Base-by-base conservation (phyloP, 2,329 filamentous ascomycete species). In the Beauveria asiatica region DNA sequence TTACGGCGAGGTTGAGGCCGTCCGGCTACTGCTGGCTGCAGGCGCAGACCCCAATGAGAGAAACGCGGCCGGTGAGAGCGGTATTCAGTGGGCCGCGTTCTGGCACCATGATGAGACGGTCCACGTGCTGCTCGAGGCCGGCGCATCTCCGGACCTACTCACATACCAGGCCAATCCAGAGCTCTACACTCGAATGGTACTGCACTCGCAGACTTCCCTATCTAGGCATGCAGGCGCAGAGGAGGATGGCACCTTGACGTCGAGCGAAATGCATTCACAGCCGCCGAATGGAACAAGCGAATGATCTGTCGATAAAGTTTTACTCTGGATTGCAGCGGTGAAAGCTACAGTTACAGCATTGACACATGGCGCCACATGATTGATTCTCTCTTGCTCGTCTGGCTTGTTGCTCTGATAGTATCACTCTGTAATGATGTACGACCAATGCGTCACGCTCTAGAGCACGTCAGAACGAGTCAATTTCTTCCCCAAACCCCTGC, bases 11-110 rank as follows among this genome's bases (percentile, higher is more conserved):
- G 21, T 57, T 25, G 59, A 57, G 17, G 52, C 59, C 23, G 59
- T 61, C 27, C 16, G 48, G 37, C 44, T 57, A 3, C 45, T 61
- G 27, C 42, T 61, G 30, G 49, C 42, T 27, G 59, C 52, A 11
- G 59, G 59, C 11, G 59, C 59, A 7, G 37, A 61, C 11, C 44
- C 52, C 17, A 61, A 61, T 25, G 59, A 61, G 52, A 21, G 30
- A 27, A 61, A 61, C 45, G 21, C 19, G 4, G 13, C 9, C 9
- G 59, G 59, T 1, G 59, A 56, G 44, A 48, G 37, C 17, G 59
- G 59, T 9, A 50, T 61, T 10, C 59, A 61, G 33, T 61, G 59
- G 59, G 59, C 59, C 10, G 53, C 51, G 27, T 57, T 56, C 19
- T 61, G 59, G 59, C 23, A 45, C 16, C 52, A 57, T 23, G 27